Evolutionary conservation across 768 basidiomycete species (phyloP), one percentile per base, ranked within the genome.

Genomic region (Podaxis sp.): DNA sequence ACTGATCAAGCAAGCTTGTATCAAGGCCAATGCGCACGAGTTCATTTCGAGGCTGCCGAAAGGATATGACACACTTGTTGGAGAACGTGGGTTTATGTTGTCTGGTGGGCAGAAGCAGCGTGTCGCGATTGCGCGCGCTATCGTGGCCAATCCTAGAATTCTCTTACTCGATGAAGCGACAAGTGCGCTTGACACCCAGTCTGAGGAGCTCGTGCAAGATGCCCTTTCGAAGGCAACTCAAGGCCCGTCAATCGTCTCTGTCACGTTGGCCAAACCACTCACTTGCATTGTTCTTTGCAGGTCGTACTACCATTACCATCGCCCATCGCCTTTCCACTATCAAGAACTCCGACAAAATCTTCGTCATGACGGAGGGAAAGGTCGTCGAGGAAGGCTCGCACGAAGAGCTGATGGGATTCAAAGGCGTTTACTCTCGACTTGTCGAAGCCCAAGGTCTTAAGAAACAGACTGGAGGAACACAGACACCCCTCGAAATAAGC

Each of bases 81-180:
- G 90, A n/a, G 90, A 93, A 72, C 82, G 89, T 48, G 91, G 91
- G 1, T 89, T 91, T 77, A 75, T 91, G 26, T 73, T 92, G 0
- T 86, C 84, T 24, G 90, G 90, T 64, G 89, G 89, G 13, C 90
- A 91, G 74, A 91, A 91, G 70, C 83, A 93, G 70, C 87, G 91
- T 65, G 78, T 92, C 28, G 91, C 91, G 1, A 93, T 92, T 65
- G 91, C 91, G 26, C 85, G 89, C 40, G 89, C 89, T 3, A 89
- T 91, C 67, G 88, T 92, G 51, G 90, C 89, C 0, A 87, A 92
- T 72, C 91, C 91, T 1, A 79, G 83, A 44, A 88, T 94, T 59
- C 75, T 94, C 13, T 78, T 94, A 15, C 82, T 93, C 37, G 91
- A 93, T 63, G 91, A 93, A 66, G 89, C 88, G 17, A 92, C 90